phyloP scores from a whole-genome alignment of 208 protist species.

The Leishmania aethiopica region DNA sequence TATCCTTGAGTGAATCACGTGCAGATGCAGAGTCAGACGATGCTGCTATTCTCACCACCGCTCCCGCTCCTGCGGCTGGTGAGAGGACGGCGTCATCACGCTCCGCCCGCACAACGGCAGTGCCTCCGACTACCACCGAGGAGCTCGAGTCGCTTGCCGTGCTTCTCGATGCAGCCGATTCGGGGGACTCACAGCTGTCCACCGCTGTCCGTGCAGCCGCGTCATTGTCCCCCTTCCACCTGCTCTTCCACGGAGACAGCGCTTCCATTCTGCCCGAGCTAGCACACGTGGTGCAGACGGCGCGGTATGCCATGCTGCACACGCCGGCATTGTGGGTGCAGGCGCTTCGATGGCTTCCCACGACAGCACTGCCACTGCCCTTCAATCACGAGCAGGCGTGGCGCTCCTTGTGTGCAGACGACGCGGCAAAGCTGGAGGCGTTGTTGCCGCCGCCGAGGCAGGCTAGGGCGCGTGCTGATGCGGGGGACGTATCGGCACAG shows the following conservation, averaged over 20 bases:
- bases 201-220: neutral
- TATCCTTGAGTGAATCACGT: neutral
- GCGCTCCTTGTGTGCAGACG: constrained; percentile 16
- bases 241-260: neutral
- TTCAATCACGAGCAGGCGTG: constrained; percentile 39
- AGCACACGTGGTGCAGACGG: constrained; percentile 48
- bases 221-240: neutral
- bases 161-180: neutral
- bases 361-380: constrained; percentile 46
- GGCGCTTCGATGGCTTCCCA: constrained; percentile 61
- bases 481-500: constrained; percentile 2
- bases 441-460: constrained; percentile 14
- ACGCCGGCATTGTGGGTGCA: constrained; percentile 36
- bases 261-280: constrained; percentile 40
- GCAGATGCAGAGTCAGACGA: neutral
- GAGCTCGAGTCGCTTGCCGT: constrained; percentile 8
- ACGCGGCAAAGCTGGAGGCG: constrained; percentile 19
- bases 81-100: neutral
- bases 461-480: neutral
- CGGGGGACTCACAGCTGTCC: neutral
- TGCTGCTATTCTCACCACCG: neutral
- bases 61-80: neutral
- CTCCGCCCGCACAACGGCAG: neutral
- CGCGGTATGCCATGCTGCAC: constrained; percentile 64
- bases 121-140: neutral